Percentiles rank a stretch among this genome's conserved stretches.
These are phyloP conservation scores for Solanum peruvianum DNA, from an alignment of 257 asterid genomes.

Conservation along the genomic window DNA sequence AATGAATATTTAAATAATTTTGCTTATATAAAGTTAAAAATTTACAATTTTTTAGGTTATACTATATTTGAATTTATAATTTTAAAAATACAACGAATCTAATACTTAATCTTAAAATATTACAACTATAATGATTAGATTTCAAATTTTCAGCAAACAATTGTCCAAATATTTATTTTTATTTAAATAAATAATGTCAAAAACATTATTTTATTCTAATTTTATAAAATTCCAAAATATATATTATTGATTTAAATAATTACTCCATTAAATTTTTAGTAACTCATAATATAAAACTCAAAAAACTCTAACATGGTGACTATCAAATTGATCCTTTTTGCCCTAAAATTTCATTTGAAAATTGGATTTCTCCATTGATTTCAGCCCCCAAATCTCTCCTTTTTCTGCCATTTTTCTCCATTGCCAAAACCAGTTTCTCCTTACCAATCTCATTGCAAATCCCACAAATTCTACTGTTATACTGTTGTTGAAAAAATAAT, in stretches of 20 bases:
- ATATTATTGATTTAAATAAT: too few species aligned
- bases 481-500: not conserved
- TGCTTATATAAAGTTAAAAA: too few species aligned
- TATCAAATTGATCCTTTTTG: not conserved
- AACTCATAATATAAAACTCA: not conserved
- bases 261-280: not conserved
- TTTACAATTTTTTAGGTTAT: too few species aligned
- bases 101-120: too few species aligned
- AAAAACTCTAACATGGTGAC: not conserved
- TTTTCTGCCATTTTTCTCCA: constrained; percentile 16
- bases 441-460: not conserved
- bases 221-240: too few species aligned
- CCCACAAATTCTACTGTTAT: not conserved
- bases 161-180: not conserved
- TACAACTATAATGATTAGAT: not conserved
- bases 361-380: not conserved
- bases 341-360: not conserved
- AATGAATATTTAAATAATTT: too few species aligned
- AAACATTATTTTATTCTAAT: too few species aligned
- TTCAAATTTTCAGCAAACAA: too few species aligned
- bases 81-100: too few species aligned
- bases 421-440: constrained; percentile 14
- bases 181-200: too few species aligned
- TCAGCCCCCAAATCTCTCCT: constrained; percentile 10
- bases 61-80: too few species aligned